Evolutionary conservation across 2,329 filamentous ascomycete genomes (phyloP), one percentile per base, ranked within the genome.

Genomic region (Colletotrichum musae): DNA sequence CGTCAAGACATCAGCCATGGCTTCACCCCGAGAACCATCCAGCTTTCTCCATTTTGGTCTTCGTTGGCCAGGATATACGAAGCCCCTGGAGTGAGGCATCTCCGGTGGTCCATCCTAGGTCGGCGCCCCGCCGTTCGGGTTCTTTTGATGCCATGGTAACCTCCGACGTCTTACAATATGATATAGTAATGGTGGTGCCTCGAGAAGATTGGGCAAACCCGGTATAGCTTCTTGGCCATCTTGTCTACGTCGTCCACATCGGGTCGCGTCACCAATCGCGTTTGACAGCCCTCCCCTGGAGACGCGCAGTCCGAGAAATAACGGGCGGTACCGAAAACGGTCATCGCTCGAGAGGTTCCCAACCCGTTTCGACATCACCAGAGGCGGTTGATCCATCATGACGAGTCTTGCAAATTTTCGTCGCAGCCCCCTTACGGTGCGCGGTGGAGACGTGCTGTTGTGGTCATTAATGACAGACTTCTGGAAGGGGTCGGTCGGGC

Each of bases 391-490:
- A 18, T 57, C 39, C 48, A 54, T 53, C 39, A 47, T 26, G 51
- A 57, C 43, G 41, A 57, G 13, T 47, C n/a, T 48, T 62, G 24
- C 39, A 53, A 54, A 62, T 61, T 52, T 41, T 66, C 50, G 39
- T 57, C 21, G 58, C n/a, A 6, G 28, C 32, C 43, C 50, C 45
- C 39, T 67, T 28, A 41, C 43, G 43, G n/a, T 36, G 32, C n/a
- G 26, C 47, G 58, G 64, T 63, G 64, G 64, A 15, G 58, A 57
- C 51, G 50, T 41, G 28, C 13, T 63, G 24, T 6, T 32, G 36
- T 24, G n/a, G 64, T 67, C 65, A 64, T 68, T 64, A 64, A 41
- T 68, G 59, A 68, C 59, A 68, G 59, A 53, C 16, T 58, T 64
- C 53, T 28, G 18, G 36, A 57, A 41, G n/a, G 45, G 58, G 32